Conservation (phyloP, 352 stramenopile species). For the Pythium rishiriense region DNA sequence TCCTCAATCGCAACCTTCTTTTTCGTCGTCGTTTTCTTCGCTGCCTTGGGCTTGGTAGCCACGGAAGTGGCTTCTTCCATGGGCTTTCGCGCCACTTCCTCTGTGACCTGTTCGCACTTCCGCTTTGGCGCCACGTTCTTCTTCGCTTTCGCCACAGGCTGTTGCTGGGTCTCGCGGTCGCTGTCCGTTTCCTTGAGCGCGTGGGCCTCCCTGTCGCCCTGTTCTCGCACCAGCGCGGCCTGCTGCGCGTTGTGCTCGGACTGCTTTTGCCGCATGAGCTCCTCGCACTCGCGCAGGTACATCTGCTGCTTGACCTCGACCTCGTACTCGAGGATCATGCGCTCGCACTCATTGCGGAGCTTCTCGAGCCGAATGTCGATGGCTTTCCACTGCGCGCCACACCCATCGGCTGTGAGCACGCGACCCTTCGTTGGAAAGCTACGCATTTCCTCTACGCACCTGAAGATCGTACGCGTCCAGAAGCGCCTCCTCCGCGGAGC, state of each 20-base stretch:
- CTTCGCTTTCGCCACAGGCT: neutral
- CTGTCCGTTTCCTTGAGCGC: neutral
- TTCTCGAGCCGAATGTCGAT: conserved; percentile 60
- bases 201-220: conserved; percentile 6
- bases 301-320: conserved; percentile 55
- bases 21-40: neutral
- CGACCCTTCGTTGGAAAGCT: conserved; percentile 4
- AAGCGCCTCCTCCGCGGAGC: conserved; percentile 47
- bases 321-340: conserved; percentile 46
- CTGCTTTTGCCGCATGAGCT: conserved; percentile 28
- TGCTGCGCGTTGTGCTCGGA: conserved; percentile 25
- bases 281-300: conserved; percentile 41
- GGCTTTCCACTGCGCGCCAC: conserved; percentile 46
- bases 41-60: neutral
- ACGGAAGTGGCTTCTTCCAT: neutral
- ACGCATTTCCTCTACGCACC: conserved; percentile 31
- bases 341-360: conserved; percentile 58
- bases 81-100: neutral
- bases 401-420: neutral
- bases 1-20: conserved; percentile 13
- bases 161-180: neutral
- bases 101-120: neutral
- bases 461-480: conserved; percentile 65
- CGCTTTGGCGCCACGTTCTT: neutral
- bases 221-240: conserved; percentile 1